phyloP scores from a whole-genome alignment of 257 asterid genomes.

The Haberlea rhodopensis region DNA sequence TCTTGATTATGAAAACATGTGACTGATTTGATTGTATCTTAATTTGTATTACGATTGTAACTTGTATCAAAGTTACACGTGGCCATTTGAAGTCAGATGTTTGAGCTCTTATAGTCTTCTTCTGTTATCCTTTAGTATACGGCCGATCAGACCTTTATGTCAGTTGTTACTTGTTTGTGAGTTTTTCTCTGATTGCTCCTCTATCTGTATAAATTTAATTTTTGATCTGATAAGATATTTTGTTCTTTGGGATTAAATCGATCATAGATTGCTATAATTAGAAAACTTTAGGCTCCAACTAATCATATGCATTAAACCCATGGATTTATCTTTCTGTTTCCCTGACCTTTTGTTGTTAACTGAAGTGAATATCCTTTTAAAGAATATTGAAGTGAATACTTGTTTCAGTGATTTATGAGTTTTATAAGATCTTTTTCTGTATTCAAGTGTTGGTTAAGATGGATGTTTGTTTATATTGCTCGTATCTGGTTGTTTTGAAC shows the following conservation, averaged over 20 bases:
- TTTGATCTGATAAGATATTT: neutral
- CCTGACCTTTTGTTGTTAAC: neutral
- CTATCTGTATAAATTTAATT: neutral
- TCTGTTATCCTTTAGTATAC: constrained; percentile 16
- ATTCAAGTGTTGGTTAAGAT: neutral
- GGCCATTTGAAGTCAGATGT: constrained; percentile 8
- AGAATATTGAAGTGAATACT: neutral
- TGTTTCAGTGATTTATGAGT: neutral
- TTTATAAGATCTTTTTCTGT: neutral
- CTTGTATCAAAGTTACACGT: neutral
- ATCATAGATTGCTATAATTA: constrained; percentile 20
- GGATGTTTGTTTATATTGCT: neutral
- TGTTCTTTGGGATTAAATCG: neutral
- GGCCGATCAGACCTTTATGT: constrained; percentile 8
- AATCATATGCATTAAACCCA: constrained; percentile 13
- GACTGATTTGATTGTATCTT: constrained; percentile 1
- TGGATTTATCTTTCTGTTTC: constrained; percentile 14
- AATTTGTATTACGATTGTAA: constrained; percentile 7
- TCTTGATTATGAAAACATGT: neutral
- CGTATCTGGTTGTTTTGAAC: constrained; percentile 18
- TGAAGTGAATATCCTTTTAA: no score
- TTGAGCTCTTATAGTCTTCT: neutral
- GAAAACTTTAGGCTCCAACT: constrained; percentile 4
- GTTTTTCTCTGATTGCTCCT: constrained; percentile 13
- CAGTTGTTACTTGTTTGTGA: neutral